Evolutionary conservation across 495 filamentous ascomycete species (phyloP).

Genomic region (Tuber umbilicatum): DNA sequence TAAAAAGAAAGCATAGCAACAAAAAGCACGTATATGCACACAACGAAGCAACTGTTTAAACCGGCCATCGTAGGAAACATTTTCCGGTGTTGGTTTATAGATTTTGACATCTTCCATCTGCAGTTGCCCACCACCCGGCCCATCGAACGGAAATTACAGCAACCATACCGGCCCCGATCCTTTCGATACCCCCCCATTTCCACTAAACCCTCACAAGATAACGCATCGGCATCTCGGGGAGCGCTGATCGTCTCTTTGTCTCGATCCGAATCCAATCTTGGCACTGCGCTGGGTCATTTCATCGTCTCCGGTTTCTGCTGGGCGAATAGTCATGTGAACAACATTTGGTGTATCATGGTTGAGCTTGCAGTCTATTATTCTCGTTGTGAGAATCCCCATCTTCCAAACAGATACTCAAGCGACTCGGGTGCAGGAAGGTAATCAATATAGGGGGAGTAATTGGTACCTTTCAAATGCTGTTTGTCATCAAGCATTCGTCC

Average conservation of each 20-base stretch:
- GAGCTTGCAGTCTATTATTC: slow-evolving; percentile 35
- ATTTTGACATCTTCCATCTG: neutral
- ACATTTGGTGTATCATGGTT: slow-evolving; percentile 38
- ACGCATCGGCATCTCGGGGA: slow-evolving; percentile 40
- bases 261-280: slow-evolving; percentile 29
- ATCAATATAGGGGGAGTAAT: neutral
- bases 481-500: slow-evolving; percentile 38
- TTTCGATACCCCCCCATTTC: neutral
- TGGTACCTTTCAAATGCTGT: slow-evolving; percentile 36
- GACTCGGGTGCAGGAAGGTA: neutral
- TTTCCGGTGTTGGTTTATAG: neutral
- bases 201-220: slow-evolving; percentile 33
- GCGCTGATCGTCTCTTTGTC: slow-evolving; percentile 22
- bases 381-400: neutral
- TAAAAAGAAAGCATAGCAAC: neutral
- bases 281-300: slow-evolving; percentile 39
- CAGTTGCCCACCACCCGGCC: neutral
- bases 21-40: slow-evolving; percentile 1
- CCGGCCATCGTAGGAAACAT: neutral
- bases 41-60: neutral
- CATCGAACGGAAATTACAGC: neutral
- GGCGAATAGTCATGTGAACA: slow-evolving; percentile 41
- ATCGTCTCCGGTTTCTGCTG: slow-evolving; percentile 39
- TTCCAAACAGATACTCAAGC: neutral
- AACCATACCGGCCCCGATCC: neutral